Base-by-base conservation (phyloP, 257 asterid genomes). In the Lithospermum erythrorhizon region DNA sequence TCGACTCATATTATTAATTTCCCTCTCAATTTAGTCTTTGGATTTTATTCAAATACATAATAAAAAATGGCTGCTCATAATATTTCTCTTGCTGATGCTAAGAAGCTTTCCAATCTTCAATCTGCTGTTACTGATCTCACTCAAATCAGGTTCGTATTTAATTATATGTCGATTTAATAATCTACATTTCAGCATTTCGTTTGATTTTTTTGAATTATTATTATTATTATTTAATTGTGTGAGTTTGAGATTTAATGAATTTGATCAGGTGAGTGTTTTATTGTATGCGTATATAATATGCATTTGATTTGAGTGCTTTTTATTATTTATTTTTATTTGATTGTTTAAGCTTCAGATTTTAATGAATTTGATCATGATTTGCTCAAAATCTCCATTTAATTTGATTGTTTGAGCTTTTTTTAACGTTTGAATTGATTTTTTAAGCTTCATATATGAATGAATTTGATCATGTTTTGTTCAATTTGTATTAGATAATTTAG, bases 101-200 rank as follows among this genome's bases (percentile, higher is more conserved):
- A 85, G 68, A 87, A 83, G 79, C 77, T 90, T 66, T 21, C 76
- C 45, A 75, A 75, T 62, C 94, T 90, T 63, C 80, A 83, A 72
- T 78, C 91, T 20, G 80, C 89, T 18, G 82, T 80, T 29, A 68
- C 93, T 53, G 37, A 64, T 53, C 95, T 90, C 76, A 69, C 22
- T 32, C 95, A 82, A 82, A 86, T 90, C 91, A 90, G 98, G 95
- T 70, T 24, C 6, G 6, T 27, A 7, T 27, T 27, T 27, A 7
- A 27, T 27, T 27, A 27, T 27, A 3, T 27, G 32, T 27, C 0
- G 2, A 27, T 27, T 27, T 27, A 1, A 27, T 27, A n/a, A n/a
- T n/a, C n/a, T n/a, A n/a, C n/a, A n/a, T n/a, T n/a, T n/a, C n/a
- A n/a, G n/a, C n/a, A n/a, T n/a, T n/a, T n/a, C n/a, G n/a, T n/a